Base-by-base conservation (phyloP, 306 rosid species). In the Quercus suber region DNA sequence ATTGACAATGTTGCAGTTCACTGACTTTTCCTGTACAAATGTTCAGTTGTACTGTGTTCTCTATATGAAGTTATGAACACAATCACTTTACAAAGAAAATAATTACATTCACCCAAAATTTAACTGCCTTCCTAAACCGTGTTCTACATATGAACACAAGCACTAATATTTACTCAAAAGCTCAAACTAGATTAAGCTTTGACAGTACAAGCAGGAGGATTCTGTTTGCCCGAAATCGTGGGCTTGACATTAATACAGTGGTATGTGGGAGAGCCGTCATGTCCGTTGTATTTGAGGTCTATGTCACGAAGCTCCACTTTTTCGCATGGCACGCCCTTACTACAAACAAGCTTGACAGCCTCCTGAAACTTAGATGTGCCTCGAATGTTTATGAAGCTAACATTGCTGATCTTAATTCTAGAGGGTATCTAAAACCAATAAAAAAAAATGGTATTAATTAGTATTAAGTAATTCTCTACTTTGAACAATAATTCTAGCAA, bases 341-440 rank as follows among this genome's bases (percentile, higher is more conserved):
- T 85, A 17, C 94, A 90, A 2, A 59, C 27, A 37, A 90, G 76
- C 45, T 53, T 33, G 30, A 90, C 80, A 9, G 86, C 90, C 3
- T 74, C 55, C 13, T 73, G 68, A 5, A 71, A 68, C 2, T 58
- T 3, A 10, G 87, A 59, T 8, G 84, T 87, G 0, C 89, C 90
- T 37, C 0, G 57, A 3, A 89, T 86, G 37, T 87, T 86, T 75
- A 71, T 84, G 84, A 87, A 85, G 72, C 73, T 84, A 28, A 89
- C 84, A 5, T 84, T 75, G 75, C 82, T 89, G 49, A 91, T 78
- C 85, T 81, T 88, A 15, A 89, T 70, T 35, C 73, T 81, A 3
- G 89, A 87, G 11, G 90, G 82, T 81, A 0, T 1, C 85, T 84
- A 21, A 33, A 33, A 7, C 10, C 67, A 78, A 79, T 21, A 56